Base-by-base conservation (phyloP, 129 eudicot species). In the Flaveria ramosissima region DNA sequence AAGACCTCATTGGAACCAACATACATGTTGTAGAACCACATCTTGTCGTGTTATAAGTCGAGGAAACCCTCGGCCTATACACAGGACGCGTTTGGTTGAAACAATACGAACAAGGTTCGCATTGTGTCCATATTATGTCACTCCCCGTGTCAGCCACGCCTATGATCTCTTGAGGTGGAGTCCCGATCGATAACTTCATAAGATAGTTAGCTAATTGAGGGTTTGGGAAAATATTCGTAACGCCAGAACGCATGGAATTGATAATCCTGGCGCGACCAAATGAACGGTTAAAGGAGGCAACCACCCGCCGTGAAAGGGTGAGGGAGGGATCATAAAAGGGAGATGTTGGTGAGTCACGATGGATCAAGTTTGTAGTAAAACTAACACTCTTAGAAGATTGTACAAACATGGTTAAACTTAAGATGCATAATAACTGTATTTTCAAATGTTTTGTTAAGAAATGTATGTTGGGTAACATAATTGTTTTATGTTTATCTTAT, bases 101-200 rank as follows among this genome's bases (percentile, higher is more conserved):
- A 82, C 89, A 85, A 46, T 71, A 10, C 0, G 73, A 16, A 74
- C 89, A 85, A 9, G 89, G 86, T 47, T 71, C 82, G 15, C 89
- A 85, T 48, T 85, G 89, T 23, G 84, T 82, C 89, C 89, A 85
- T 7, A 79, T 71, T 9, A 79, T 32, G 50, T 82, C 82, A 48
- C 89, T 85, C 19, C 86, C 86, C 1, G 89, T 85, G 46, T 85
- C 89, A 16, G 77, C 86, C 13, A 77, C 80, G 4, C 79, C 86
- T 14, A 72, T 47, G 56, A 78, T 66, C 50, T 82, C 82, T 48
- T 75, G 62, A 45, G 85, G 85, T 24, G 85, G 85, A 32, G 55
- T 72, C 45, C 85, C 85, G 8, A 82, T 72, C 2, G 79, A 82
- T 43, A 77, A 71, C 64, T 46, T 82, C 82, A 82, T 77, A 64